phyloP scores from a whole-genome alignment of 306 rosid species.

The Fragaria iinumae region DNA sequence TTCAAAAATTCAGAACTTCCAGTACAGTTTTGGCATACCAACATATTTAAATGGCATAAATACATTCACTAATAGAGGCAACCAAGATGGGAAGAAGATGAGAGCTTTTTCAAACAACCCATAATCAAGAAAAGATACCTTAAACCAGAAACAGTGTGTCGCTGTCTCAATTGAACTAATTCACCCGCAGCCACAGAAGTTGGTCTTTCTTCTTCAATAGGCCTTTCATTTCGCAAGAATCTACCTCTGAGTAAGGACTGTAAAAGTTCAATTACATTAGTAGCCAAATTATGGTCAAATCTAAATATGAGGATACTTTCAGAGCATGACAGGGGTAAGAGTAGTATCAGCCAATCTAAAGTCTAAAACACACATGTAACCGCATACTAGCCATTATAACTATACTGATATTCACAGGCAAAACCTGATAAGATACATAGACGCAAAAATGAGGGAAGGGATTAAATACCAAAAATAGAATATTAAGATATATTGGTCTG shows the following conservation, averaged over 20 bases:
- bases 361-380: not conserved
- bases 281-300: slow-evolving; percentile 21
- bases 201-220: slow-evolving; percentile 89
- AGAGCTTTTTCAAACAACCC: not conserved
- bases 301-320: not conserved
- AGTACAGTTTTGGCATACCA: not conserved
- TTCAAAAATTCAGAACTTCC: no score
- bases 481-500: not conserved
- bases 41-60: not conserved
- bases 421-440: not conserved
- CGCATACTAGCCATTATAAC: no score
- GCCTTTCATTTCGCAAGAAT: slow-evolving; percentile 91
- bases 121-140: slow-evolving; percentile 45
- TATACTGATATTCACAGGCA: not conserved
- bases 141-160: slow-evolving; percentile 92
- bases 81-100: not conserved
- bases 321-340: not conserved
- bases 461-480: not conserved
- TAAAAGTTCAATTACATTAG: slow-evolving; percentile 36
- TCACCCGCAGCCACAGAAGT: slow-evolving; percentile 88
- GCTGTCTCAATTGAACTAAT: slow-evolving; percentile 84
- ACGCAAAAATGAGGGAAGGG: not conserved
- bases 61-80: not conserved
- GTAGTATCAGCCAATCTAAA: not conserved
- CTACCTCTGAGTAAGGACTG: slow-evolving; percentile 99